Base-by-base conservation (phyloP, 73 alveolate species). In the Paramecium sonneborni region DNA sequence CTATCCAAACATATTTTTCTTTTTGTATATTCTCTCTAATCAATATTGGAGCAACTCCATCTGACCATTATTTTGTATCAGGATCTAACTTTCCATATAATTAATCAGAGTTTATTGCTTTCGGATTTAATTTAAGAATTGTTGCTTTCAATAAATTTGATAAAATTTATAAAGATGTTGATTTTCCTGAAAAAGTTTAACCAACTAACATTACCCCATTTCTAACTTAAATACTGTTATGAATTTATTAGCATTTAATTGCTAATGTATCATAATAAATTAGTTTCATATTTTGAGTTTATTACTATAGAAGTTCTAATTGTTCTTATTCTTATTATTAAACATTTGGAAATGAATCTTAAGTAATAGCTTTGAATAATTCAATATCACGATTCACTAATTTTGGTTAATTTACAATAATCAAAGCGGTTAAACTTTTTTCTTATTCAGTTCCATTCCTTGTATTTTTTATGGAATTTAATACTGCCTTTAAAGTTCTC, bases 331-430 rank as follows among this genome's bases (percentile, higher is more conserved):
- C 97, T 55, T 96, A 93, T 38, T 20, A 84, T 85, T 57, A 76
- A 44, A 97, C 95, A 32, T 97, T 97, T 57, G 96, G 97, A 95
- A 97, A 97, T 79, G 97, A 91, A 92, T 97, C 99, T 44, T 94
- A 92, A 38, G 95, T 96, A 58, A 97, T 96, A 38, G 96, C 95
- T 48, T 92, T 70, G 85, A 97, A 97, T 41, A 97, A 88, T 15
- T 98, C 95, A 58, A 97, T 86, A 94, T 96, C 99, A 89, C 96
- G 96, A 37, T 97, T 96, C 52, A 97, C 92, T 84, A 98, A 97
- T 92, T 97, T 98, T 38, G 99, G 99, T 24, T 97, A 92, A 89
- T 97, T 97, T 32, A 96, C 98, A 93, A 97, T 98, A 89, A 92
- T 97, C 37, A 96, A 88, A 85, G 98, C 95, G 28, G 93, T 85